Evolutionary conservation across 164 flowering plant genomes (phyloP).

Genomic region (Vitis rotundifolia): DNA sequence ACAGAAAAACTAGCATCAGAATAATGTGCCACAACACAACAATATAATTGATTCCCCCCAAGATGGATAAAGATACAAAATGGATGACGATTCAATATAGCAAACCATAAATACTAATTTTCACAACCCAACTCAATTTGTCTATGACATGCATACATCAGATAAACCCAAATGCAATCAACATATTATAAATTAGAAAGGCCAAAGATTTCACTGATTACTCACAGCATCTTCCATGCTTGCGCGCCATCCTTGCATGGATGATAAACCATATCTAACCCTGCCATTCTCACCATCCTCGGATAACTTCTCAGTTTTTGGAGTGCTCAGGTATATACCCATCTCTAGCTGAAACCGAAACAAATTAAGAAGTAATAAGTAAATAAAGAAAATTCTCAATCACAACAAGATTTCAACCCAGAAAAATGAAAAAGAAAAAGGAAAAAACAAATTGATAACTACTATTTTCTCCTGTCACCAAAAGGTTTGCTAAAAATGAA

Average conservation of each 20-base stretch:
- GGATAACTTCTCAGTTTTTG: constrained; percentile 56
- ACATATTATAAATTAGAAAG: not conserved
- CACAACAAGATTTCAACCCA: no score
- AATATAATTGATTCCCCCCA: no score
- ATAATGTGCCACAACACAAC: no score
- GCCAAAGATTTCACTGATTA: not conserved
- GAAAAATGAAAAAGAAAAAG: no score
- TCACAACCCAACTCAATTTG: not conserved
- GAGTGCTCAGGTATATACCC: constrained; percentile 66
- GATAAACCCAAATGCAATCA: not conserved
- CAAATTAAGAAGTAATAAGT: not conserved
- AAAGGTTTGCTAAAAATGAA: no score
- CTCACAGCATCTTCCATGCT: constrained; percentile 81
- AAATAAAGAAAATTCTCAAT: no score
- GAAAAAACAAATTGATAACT: no score
- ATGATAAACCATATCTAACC: constrained; percentile 59
- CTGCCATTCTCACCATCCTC: constrained; percentile 62
- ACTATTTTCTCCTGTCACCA: no score
- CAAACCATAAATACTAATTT: not conserved
- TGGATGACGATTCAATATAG: no score
- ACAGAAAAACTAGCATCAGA: no score
- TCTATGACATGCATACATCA: not conserved
- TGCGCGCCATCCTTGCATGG: constrained; percentile 82
- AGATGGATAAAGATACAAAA: no score
- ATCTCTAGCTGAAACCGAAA: constrained; percentile 22